phyloP scores from a whole-genome alignment of 306 rosid genomes.

The Malus orientalis region DNA sequence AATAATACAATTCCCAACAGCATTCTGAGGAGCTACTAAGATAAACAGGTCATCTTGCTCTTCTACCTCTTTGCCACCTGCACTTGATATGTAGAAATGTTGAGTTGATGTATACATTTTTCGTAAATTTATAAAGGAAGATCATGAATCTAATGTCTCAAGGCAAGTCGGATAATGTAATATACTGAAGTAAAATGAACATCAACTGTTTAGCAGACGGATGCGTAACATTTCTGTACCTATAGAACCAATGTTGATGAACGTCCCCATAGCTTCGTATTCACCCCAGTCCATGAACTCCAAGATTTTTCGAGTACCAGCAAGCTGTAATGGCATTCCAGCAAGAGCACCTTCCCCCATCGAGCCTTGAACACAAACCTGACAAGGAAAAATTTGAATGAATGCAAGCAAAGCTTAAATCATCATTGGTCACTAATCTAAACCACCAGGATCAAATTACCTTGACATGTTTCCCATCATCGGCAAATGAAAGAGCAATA shows the following conservation, averaged over 20 bases:
- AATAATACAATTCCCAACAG: constrained; percentile 93
- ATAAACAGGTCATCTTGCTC: constrained; percentile 83
- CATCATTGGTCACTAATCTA: neutral
- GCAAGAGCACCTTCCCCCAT: constrained; percentile 98
- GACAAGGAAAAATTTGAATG: constrained; percentile 11
- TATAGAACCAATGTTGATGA: constrained; percentile 81
- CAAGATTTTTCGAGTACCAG: constrained; percentile 76
- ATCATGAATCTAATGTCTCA: neutral
- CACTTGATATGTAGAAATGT: constrained; percentile 2
- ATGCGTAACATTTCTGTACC: constrained; percentile 39
- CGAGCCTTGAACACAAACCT: constrained; percentile 99
- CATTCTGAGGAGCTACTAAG: constrained; percentile 96
- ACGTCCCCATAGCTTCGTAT: constrained; percentile 76
- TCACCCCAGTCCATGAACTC: constrained; percentile 99
- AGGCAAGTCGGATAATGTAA: neutral
- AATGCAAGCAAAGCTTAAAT: constrained; percentile 6
- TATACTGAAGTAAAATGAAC: neutral
- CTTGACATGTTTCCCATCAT: constrained; percentile 90
- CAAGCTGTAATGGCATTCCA: constrained; percentile 98
- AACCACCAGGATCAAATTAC: constrained; percentile 30
- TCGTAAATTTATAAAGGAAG: neutral
- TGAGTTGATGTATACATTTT: neutral
- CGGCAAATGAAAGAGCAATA: constrained; percentile 91
- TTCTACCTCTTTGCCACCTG: constrained; percentile 89
- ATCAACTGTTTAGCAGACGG: neutral